Evolutionary conservation across 805 yeast genomes (phyloP).

Genomic region (Cyberlindnera maclurae): DNA sequence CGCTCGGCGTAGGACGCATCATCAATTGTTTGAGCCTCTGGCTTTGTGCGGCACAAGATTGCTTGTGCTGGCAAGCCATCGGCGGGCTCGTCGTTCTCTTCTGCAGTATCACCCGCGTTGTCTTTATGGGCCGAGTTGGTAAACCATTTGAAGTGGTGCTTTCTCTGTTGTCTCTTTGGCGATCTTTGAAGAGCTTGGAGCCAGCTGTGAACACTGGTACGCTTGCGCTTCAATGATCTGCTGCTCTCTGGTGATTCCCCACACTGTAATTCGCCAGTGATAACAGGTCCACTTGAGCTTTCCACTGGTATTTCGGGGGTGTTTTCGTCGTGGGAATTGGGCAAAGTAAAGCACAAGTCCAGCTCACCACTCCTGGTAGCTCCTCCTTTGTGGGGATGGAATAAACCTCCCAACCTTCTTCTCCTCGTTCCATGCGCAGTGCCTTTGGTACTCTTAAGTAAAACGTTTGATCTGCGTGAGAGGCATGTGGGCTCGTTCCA

Average conservation of each 20-base stretch:
- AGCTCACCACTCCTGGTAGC: not conserved
- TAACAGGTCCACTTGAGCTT: not conserved
- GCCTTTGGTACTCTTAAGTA: not conserved
- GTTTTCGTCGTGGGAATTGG: not conserved
- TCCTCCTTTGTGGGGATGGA: not conserved
- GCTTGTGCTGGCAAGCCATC: not conserved
- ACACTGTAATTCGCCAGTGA: not conserved
- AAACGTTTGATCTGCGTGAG: not conserved
- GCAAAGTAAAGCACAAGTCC: not conserved
- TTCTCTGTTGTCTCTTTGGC: not conserved
- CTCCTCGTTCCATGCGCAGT: not conserved
- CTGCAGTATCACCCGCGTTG: not conserved
- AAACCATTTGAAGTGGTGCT: constrained; percentile 2
- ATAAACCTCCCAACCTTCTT: not conserved
- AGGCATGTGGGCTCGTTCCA: not conserved
- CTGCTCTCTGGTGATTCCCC: not conserved
- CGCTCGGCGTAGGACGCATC: not conserved
- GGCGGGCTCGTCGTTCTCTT: not conserved
- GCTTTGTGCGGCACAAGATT: constrained; percentile 1
- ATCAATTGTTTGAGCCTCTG: not conserved
- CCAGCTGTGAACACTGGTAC: not conserved
- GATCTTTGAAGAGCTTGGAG: not conserved
- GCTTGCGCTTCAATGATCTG: too few species aligned
- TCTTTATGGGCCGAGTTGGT: not conserved
- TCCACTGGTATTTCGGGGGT: too few species aligned